Conservation (phyloP, 192 early-diverging fungal species). For the Ambispora gerdemannii region DNA sequence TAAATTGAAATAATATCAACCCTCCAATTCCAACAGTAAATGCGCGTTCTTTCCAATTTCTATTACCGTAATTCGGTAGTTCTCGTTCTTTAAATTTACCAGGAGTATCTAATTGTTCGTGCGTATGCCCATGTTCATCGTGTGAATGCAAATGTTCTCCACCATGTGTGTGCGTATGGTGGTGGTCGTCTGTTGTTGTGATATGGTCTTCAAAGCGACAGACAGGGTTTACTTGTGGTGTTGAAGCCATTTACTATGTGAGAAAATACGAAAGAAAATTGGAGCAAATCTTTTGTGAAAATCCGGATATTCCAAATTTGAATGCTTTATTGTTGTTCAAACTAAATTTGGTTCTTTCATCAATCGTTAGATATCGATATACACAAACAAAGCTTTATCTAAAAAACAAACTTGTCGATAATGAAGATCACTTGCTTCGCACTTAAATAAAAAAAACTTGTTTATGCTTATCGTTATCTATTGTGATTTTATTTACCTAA, state of each 20-base stretch:
- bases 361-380: too few species aligned
- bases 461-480: too few species aligned
- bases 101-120: constrained; percentile 86
- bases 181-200: constrained; percentile 36
- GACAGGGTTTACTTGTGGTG: constrained; percentile 13
- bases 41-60: constrained; percentile 88
- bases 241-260: neutral
- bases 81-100: constrained; percentile 77
- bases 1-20: constrained; percentile 47
- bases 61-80: constrained; percentile 62
- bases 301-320: too few species aligned
- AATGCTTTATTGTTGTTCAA: too few species aligned
- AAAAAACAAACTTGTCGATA: too few species aligned
- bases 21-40: constrained; percentile 96
- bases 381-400: too few species aligned
- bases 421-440: too few species aligned
- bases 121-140: constrained; percentile 83
- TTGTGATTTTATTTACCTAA: too few species aligned
- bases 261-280: neutral
- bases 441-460: too few species aligned
- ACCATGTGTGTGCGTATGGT: constrained; percentile 56
- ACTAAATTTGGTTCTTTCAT: too few species aligned
- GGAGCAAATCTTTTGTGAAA: too few species aligned
- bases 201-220: constrained; percentile 54
- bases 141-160: too few species aligned